Evolutionary conservation across 257 asterid genomes (phyloP).

Genomic region (Gentiana straminea): DNA sequence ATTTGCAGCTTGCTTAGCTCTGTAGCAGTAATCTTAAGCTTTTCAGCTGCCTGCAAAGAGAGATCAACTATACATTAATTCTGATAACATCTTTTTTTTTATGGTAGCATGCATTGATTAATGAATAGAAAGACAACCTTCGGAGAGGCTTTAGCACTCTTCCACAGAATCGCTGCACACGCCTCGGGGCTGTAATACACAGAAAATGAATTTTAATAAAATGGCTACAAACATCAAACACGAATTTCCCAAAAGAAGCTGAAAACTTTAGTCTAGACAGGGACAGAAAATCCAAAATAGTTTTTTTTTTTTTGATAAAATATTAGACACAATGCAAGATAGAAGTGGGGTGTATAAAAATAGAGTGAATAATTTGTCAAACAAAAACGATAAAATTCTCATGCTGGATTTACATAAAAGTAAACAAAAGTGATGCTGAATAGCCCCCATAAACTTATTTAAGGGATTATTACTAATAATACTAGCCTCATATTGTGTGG

Average conservation of each 20-base stretch:
- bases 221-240: constrained; percentile 6
- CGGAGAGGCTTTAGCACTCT: constrained; percentile 75
- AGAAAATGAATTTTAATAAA: constrained; percentile 5
- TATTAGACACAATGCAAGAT: too few relatives aligned
- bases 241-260: neutral
- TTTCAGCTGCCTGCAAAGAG: constrained; percentile 83
- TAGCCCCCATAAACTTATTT: too few relatives aligned
- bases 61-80: constrained; percentile 18
- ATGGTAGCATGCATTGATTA: constrained; percentile 1
- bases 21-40: constrained; percentile 75
- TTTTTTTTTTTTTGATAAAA: too few relatives aligned
- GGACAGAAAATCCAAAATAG: too few relatives aligned
- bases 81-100: constrained; percentile 10
- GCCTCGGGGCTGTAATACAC: constrained; percentile 84
- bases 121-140: constrained; percentile 37
- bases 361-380: too few relatives aligned
- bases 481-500: too few relatives aligned
- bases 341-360: too few relatives aligned
- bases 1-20: constrained; percentile 60
- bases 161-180: constrained; percentile 93
- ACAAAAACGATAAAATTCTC: too few relatives aligned
- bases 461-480: too few relatives aligned
- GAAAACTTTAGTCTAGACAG: neutral
- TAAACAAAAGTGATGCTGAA: too few relatives aligned
- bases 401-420: too few relatives aligned